Percentiles rank a stretch among this genome's conserved stretches.
phyloP scores from a whole-genome alignment of 371 early-diverging fungal species.

The Mortierella sp. region DNA sequence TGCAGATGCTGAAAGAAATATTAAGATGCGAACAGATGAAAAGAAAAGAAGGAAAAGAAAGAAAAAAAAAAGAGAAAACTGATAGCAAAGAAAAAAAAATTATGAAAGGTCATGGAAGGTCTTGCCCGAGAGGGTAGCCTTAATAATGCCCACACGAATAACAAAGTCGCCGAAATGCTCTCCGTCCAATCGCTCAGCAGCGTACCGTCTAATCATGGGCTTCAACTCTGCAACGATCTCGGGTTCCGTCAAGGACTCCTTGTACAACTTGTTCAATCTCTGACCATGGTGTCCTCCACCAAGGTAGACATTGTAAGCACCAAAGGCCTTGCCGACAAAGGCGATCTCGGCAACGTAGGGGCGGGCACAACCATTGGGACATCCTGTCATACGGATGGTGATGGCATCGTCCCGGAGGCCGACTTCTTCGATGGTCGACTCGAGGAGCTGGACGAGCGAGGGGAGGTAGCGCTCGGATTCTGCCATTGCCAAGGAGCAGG shows the following conservation, averaged over 20 bases:
- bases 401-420: constrained; percentile 91
- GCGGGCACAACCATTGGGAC: constrained; percentile 96
- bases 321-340: constrained; percentile 95
- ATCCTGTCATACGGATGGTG: constrained; percentile 96
- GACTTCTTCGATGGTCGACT: constrained; percentile 80
- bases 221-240: constrained; percentile 84
- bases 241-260: constrained; percentile 88
- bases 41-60: neutral
- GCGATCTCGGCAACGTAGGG: constrained; percentile 95
- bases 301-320: constrained; percentile 94
- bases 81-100: neutral
- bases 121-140: constrained; percentile 82
- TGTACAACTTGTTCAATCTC: constrained; percentile 90
- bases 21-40: constrained; percentile 8
- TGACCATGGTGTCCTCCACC: constrained; percentile 92
- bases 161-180: constrained; percentile 96
- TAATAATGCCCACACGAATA: constrained; percentile 88
- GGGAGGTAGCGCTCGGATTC: constrained; percentile 97
- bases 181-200: constrained; percentile 75
- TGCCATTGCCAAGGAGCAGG: constrained; percentile 95
- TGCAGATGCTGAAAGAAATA: constrained; percentile 3
- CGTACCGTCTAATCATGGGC: constrained; percentile 87
- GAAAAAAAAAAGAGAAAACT: neutral
- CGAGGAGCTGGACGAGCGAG: constrained; percentile 81
- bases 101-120: constrained; percentile 81